These are phyloP conservation scores for Umbelopsis isabellina DNA, from an alignment of 192 early-diverging fungal genomes.

Conservation along the genomic window DNA sequence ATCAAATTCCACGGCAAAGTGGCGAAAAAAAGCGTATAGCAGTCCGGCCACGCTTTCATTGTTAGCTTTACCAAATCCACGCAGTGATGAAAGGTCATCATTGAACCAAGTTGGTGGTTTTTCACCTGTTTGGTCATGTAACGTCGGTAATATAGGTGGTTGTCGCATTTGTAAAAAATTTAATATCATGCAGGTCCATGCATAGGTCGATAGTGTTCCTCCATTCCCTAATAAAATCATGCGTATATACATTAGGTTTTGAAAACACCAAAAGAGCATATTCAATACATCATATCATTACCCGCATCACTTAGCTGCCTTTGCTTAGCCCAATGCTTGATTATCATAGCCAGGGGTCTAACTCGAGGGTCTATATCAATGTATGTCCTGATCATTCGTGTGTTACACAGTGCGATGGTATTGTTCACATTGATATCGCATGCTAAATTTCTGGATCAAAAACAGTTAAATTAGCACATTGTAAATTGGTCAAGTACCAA, in stretches of 20 bases:
- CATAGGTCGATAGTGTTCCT: constrained; percentile 92
- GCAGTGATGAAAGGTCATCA: constrained; percentile 66
- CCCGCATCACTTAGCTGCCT: constrained; percentile 89
- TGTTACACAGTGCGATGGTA: constrained; percentile 87
- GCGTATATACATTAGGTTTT: neutral
- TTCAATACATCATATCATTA: constrained; percentile 36
- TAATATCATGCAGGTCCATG: constrained; percentile 92
- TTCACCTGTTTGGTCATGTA: constrained; percentile 63
- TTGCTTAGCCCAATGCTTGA: constrained; percentile 92
- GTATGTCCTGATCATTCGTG: constrained; percentile 87
- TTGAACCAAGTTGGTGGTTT: constrained; percentile 78
- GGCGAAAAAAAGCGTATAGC: constrained; percentile 84
- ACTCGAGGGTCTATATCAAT: constrained; percentile 86
- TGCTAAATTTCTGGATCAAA: constrained; percentile 58
- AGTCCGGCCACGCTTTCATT: constrained; percentile 77
- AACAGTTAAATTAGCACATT: neutral
- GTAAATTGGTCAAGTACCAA: neutral
- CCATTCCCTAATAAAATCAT: constrained; percentile 69
- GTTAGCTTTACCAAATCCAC: constrained; percentile 72
- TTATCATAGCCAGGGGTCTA: constrained; percentile 86
- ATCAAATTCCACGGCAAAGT: constrained; percentile 82
- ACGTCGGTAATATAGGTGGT: constrained; percentile 86
- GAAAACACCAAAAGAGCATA: neutral
- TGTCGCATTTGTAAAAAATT: constrained; percentile 91
- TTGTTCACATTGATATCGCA: constrained; percentile 97